Percentiles rank a stretch among this genome's conserved stretches.
phyloP scores from a whole-genome alignment of 164 flowering plant species.

The Pachysandra terminalis region DNA sequence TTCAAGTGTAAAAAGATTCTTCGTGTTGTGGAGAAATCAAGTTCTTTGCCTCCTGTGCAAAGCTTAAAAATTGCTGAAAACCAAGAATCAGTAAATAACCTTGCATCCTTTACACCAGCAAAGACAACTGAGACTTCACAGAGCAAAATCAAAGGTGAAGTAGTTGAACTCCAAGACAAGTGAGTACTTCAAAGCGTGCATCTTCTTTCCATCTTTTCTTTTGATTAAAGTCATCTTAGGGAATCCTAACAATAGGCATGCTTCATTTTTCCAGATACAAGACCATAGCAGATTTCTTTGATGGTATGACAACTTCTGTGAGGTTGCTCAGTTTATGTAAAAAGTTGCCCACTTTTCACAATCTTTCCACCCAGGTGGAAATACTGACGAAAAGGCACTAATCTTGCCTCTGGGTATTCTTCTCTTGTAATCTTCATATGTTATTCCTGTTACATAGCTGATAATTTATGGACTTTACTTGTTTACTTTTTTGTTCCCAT shows the following conservation, averaged over 20 bases:
- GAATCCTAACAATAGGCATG: conserved; percentile 7
- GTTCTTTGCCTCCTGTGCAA: conserved; percentile 10
- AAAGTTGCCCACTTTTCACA: conserved; percentile 49
- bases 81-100: conserved; percentile 5
- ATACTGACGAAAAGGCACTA: conserved; percentile 53
- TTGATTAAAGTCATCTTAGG: neutral
- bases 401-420: neutral
- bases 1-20: conserved; percentile 19
- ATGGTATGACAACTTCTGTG: conserved; percentile 51
- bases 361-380: conserved; percentile 52
- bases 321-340: conserved; percentile 53
- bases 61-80: conserved; percentile 10
- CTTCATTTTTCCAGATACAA: conserved; percentile 28
- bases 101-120: conserved; percentile 47
- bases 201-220: conserved; percentile 4
- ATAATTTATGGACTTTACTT: neutral
- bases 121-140: conserved; percentile 31
- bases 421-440: neutral
- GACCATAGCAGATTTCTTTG: conserved; percentile 44
- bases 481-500: neutral
- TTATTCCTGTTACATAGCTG: neutral
- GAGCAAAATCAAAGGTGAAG: conserved; percentile 21
- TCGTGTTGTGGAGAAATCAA: conserved; percentile 24
- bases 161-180: conserved; percentile 41
- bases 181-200: conserved; percentile 14